These are phyloP conservation scores for Yarrowia osloensis DNA, from an alignment of 805 yeast genomes.

Conservation along the genomic window DNA sequence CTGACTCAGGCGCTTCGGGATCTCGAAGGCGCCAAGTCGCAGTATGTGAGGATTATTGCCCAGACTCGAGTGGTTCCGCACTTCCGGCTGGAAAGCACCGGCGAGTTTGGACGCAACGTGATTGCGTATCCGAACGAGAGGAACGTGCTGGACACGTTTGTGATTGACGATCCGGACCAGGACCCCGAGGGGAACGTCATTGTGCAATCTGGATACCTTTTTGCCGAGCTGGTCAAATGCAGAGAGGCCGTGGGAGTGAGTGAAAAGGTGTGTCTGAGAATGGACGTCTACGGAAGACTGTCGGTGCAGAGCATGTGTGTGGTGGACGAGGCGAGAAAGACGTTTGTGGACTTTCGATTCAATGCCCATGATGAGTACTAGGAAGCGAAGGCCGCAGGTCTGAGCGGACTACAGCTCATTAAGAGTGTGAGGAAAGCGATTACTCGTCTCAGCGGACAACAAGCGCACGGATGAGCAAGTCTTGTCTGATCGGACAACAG, in stretches of 20 bases:
- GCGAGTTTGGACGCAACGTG: constrained; percentile 73
- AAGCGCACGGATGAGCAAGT: too few relatives aligned
- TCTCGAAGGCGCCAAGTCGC: constrained; percentile 55
- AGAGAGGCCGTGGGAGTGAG: constrained; percentile 54
- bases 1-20: constrained; percentile 58
- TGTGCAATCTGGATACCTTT: constrained; percentile 48
- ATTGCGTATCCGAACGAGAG: constrained; percentile 65
- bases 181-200: constrained; percentile 33
- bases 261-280: constrained; percentile 55
- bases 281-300: constrained; percentile 54
- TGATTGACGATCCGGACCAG: constrained; percentile 42
- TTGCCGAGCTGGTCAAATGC: constrained; percentile 51
- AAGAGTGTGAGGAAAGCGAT: too few relatives aligned
- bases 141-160: constrained; percentile 62
- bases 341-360: constrained; percentile 40
- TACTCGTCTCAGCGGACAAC: background rate
- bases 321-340: constrained; percentile 38
- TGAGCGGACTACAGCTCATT: background rate
- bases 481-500: too few relatives aligned
- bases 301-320: constrained; percentile 51
- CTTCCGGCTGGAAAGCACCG: constrained; percentile 62
- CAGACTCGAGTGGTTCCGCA: constrained; percentile 44
- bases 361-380: constrained; percentile 31
- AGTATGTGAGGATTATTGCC: constrained; percentile 47
- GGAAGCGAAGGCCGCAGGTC: background rate